Evolutionary conservation across 306 rosid genomes (phyloP).

Genomic region (Acacia melanoxylon): DNA sequence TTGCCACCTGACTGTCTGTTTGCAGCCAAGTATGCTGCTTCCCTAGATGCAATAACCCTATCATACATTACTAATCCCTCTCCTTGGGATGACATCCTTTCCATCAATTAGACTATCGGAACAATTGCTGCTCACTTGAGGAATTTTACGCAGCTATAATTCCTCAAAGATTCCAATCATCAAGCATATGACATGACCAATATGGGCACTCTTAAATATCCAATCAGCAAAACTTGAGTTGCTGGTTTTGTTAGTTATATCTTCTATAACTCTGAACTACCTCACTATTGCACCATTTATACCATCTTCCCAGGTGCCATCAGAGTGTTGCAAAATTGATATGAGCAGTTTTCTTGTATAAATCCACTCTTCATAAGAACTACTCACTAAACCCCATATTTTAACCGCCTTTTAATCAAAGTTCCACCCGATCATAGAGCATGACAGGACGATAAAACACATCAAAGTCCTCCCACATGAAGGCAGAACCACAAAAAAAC

Average conservation of each 20-base stretch:
- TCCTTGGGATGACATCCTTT: background rate
- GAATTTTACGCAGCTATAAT: background rate
- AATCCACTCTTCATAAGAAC: background rate
- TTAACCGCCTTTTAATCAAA: background rate
- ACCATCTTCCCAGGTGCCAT: background rate
- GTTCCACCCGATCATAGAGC: background rate
- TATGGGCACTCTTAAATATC: background rate
- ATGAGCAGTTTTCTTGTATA: background rate
- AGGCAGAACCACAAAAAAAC: background rate
- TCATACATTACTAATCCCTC: background rate
- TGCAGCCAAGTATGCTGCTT: background rate
- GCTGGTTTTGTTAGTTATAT: background rate
- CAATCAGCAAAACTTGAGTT: background rate
- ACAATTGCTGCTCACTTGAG: background rate
- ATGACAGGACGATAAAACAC: background rate
- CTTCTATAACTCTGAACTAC: background rate
- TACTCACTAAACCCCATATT: background rate
- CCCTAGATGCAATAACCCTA: background rate
- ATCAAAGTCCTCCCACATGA: background rate
- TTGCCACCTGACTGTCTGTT: background rate
- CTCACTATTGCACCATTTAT: background rate
- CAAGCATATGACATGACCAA: too few relatives aligned
- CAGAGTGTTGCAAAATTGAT: background rate
- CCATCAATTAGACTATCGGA: background rate
- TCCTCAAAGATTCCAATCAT: too few relatives aligned